Base-by-base conservation (phyloP, 202 grass and related monocot species). In the Panicum virgatum region DNA sequence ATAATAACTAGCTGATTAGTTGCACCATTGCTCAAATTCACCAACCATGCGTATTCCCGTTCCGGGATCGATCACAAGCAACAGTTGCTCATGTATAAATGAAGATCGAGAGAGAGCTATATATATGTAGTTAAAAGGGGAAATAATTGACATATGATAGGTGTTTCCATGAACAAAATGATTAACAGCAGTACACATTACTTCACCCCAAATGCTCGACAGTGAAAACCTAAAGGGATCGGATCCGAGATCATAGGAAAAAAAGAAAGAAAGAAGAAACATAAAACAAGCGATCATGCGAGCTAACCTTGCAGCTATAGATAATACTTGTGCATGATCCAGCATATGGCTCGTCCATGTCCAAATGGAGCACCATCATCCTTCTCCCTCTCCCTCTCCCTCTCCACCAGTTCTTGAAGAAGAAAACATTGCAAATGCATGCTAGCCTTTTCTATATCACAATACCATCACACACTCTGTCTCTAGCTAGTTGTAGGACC, bases 401-500 rank as follows among this genome's bases (percentile, higher is more conserved):
- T 59, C 54, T 9, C 19, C 46, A 38, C 48, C 48, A 40, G 76
- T 86, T 84, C 84, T 74, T 74, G 36, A 25, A 39, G 25, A 51
- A 72, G 16, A 43, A 53, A 60, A 79, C 58, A 51, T 59, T 82
- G 71, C 65, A 77, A 29, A 45, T n/a, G 60, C 75, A 74, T 67
- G 29, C 72, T 84, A 27, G 73, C n/a, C 48, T 72, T 79, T 69
- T 89, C 69, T 86, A 78, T 85, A 63, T 52, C 78, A 82, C 83
- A 86, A 12, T 32, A 77, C 42, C 73, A 58, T 44, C 78, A 76
- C 77, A 81, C 42, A 54, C 25, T 45, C 82, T 60, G 48, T 69
- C 72, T 42, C 59, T 73, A 80, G 60, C 68, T 90, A 73, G 52
- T 86, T 72, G 18, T 73, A 61, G 62, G 48, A 42, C 34, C 36